A percentile compares a stretch with the other conserved stretches of the same genome.
phyloP scores from a whole-genome alignment of 148 eudicot species.

The Vaccinium darrowii region DNA sequence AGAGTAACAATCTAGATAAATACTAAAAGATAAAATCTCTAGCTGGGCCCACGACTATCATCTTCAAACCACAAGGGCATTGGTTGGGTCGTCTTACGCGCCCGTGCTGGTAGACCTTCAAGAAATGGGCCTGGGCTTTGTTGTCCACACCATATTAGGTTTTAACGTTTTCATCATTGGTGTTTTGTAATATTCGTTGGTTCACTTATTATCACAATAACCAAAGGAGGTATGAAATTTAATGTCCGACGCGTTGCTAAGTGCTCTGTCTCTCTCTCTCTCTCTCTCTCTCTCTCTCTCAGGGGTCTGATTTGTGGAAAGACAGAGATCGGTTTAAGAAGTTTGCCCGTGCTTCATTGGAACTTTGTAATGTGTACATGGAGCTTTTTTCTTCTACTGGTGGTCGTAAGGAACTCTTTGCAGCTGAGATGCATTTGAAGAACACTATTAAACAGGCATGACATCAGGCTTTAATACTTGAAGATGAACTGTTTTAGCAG shows the following conservation, averaged over 20 bases:
- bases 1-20: no score
- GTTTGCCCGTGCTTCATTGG: constrained; percentile 85
- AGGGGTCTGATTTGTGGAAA: constrained; percentile 91
- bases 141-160: background rate
- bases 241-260: background rate
- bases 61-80: no score
- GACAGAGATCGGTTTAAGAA: constrained; percentile 70
- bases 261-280: background rate
- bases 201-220: background rate
- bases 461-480: background rate
- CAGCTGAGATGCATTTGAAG: constrained; percentile 90
- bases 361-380: constrained; percentile 77
- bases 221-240: background rate
- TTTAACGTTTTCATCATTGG: background rate
- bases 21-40: no score
- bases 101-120: no score
- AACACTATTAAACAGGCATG: constrained; percentile 76
- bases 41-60: no score
- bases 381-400: constrained; percentile 54
- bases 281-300: constrained; percentile 13
- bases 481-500: background rate
- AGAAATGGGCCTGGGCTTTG: no score
- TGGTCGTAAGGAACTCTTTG: constrained; percentile 55
- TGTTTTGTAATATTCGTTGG: background rate
- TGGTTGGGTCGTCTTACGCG: no score